Evolutionary conservation across 352 stramenopile genomes (phyloP).

Genomic region (Globisporangium solare): DNA sequence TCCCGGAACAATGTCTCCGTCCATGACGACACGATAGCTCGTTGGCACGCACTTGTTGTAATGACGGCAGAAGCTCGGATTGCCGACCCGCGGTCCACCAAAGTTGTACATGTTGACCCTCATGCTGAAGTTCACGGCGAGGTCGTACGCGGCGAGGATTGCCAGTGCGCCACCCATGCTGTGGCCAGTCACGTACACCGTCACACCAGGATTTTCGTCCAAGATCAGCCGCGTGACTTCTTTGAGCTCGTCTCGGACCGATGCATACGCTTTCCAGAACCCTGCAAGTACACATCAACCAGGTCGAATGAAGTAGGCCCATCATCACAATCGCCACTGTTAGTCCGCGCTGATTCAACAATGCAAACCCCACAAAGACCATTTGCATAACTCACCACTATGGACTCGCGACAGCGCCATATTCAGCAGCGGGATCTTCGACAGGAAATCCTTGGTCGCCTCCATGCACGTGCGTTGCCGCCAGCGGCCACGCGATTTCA

Average conservation of each 20-base stretch:
- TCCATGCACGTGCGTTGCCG: slow-evolving; percentile 57
- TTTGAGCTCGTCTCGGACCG: slow-evolving; percentile 69
- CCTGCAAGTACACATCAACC: slow-evolving; percentile 23
- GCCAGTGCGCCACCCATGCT: slow-evolving; percentile 90
- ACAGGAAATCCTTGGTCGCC: slow-evolving; percentile 49
- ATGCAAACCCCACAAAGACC: neutral
- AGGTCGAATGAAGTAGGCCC: neutral
- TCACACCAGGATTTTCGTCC: slow-evolving; percentile 80
- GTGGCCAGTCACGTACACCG: slow-evolving; percentile 90
- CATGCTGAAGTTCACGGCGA: slow-evolving; percentile 82
- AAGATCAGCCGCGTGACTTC: slow-evolving; percentile 74
- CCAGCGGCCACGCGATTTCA: slow-evolving; percentile 55
- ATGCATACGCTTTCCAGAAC: slow-evolving; percentile 84
- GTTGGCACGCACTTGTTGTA: slow-evolving; percentile 74
- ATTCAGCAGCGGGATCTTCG: slow-evolving; percentile 79
- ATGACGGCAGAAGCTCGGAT: slow-evolving; percentile 69
- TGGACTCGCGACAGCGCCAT: slow-evolving; percentile 82
- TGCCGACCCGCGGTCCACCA: slow-evolving; percentile 79
- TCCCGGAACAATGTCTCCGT: slow-evolving; percentile 74
- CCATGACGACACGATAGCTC: slow-evolving; percentile 82
- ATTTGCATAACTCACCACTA: slow-evolving; percentile 42
- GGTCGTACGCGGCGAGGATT: slow-evolving; percentile 82
- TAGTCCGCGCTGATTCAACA: too few relatives aligned
- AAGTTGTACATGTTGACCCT: slow-evolving; percentile 90
- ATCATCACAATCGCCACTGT: neutral